phyloP scores from a whole-genome alignment of 2,329 filamentous ascomycete genomes.

The Aspergillus calidoustus region DNA sequence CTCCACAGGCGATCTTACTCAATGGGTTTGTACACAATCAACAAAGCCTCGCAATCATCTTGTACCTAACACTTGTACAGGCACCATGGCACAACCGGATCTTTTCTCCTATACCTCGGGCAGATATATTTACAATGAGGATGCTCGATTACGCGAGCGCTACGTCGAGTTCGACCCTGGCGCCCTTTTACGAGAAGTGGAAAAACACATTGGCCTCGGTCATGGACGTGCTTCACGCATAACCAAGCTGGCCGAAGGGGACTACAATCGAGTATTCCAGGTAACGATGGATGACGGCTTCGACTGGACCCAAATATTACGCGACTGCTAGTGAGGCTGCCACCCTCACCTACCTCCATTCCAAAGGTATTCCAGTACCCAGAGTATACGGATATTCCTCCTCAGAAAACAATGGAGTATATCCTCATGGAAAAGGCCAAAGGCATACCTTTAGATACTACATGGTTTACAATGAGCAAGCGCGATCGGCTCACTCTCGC shows the following conservation, averaged over 20 bases:
- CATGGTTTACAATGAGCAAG: constrained; percentile 28
- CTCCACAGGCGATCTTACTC: too few relatives aligned
- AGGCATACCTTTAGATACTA: constrained; percentile 24
- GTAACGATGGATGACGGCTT: constrained; percentile 22
- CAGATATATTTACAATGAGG: constrained; percentile 21
- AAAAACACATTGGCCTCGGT: constrained; percentile 19
- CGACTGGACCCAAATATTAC: constrained; percentile 18
- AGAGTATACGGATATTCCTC: constrained; percentile 30
- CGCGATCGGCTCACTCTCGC: constrained; percentile 23
- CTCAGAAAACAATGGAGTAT: constrained; percentile 30
- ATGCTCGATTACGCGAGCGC: constrained; percentile 24
- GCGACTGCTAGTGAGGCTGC: constrained; percentile 33
- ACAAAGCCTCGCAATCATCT: too few relatives aligned
- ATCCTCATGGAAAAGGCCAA: constrained; percentile 28
- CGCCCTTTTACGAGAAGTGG: constrained; percentile 20
- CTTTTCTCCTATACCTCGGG: constrained; percentile 18
- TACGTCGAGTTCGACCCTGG: constrained; percentile 21
- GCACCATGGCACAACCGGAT: not conserved
- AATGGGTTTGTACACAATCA: too few relatives aligned
- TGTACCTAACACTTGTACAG: too few relatives aligned
- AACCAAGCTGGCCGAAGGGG: constrained; percentile 9
- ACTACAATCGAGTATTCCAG: constrained; percentile 17
- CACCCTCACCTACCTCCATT: constrained; percentile 27
- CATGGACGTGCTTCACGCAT: constrained; percentile 19
- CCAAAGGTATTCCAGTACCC: constrained; percentile 27